phyloP scores from a whole-genome alignment of 257 asterid genomes.

The Leonotis leonurus region DNA sequence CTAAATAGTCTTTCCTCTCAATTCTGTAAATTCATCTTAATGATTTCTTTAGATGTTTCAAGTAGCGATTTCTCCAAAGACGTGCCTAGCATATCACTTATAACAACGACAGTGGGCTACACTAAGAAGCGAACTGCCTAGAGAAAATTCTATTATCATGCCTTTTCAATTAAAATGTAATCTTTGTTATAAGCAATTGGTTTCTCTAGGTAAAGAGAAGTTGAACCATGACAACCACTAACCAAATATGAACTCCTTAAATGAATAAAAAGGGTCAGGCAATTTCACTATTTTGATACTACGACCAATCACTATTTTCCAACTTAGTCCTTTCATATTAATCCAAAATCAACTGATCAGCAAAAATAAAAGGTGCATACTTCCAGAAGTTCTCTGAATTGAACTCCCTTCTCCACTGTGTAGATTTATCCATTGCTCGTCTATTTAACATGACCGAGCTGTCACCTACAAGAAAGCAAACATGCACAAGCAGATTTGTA shows the following conservation, averaged over 20 bases:
- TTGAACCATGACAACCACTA: not conserved
- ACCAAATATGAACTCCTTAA: not conserved
- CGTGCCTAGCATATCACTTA: not conserved
- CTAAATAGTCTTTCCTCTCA: not conserved
- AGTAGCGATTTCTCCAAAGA: not conserved
- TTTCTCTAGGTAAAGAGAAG: not conserved
- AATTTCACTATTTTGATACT: not conserved
- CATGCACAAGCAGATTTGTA: not conserved
- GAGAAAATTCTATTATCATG: not conserved
- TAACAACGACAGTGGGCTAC: not conserved
- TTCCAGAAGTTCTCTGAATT: constrained; percentile 59
- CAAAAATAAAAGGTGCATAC: constrained; percentile 18
- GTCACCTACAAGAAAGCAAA: constrained; percentile 43
- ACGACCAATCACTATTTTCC: not conserved
- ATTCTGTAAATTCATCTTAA: not conserved
- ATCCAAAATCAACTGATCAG: not conserved
- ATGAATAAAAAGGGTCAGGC: not conserved
- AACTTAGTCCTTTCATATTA: not conserved
- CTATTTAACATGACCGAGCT: too few relatives aligned
- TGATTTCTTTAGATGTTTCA: not conserved
- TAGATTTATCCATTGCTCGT: constrained; percentile 98
- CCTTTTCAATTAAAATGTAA: not conserved
- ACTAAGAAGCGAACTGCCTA: not conserved
- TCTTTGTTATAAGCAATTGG: not conserved
- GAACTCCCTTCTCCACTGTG: constrained; percentile 75